Conservation (phyloP, 331 rosid species). For the Malus hybrid region DNA sequence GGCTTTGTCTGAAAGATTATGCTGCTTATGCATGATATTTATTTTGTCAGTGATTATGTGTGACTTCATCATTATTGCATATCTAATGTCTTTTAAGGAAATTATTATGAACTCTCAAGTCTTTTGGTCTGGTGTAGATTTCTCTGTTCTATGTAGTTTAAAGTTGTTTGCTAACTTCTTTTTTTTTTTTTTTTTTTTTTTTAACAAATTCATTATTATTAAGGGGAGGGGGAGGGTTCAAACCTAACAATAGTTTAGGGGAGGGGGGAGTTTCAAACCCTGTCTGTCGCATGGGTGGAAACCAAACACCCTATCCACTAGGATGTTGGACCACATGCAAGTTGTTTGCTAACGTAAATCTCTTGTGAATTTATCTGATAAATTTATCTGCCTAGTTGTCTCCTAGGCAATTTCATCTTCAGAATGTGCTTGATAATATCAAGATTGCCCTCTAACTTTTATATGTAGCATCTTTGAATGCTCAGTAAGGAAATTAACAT, state of each 20-base stretch:
- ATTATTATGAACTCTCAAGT: background rate
- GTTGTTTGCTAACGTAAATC: background rate
- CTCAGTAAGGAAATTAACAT: background rate
- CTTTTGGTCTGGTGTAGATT: background rate
- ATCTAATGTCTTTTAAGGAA: background rate
- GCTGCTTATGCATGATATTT: background rate
- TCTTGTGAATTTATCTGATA: background rate
- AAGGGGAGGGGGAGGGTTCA: too few relatives aligned
- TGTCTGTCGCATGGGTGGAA: too few relatives aligned
- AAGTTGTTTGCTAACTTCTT: too few relatives aligned
- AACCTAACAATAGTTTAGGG: too few relatives aligned
- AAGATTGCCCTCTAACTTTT: background rate
- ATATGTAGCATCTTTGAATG: background rate
- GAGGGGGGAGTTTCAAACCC: too few relatives aligned
- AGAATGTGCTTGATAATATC: background rate
- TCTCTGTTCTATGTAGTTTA: background rate
- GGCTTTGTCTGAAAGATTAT: background rate
- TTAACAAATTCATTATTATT: too few relatives aligned
- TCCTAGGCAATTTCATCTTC: background rate
- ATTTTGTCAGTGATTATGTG: background rate
- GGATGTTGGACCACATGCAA: too few relatives aligned
- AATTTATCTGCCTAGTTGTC: background rate
- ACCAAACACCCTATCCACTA: too few relatives aligned
- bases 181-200: too few relatives aligned
- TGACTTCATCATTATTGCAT: background rate